phyloP scores from a whole-genome alignment of 2,329 filamentous ascomycete genomes.

The Cladophialophora chaetospira region DNA sequence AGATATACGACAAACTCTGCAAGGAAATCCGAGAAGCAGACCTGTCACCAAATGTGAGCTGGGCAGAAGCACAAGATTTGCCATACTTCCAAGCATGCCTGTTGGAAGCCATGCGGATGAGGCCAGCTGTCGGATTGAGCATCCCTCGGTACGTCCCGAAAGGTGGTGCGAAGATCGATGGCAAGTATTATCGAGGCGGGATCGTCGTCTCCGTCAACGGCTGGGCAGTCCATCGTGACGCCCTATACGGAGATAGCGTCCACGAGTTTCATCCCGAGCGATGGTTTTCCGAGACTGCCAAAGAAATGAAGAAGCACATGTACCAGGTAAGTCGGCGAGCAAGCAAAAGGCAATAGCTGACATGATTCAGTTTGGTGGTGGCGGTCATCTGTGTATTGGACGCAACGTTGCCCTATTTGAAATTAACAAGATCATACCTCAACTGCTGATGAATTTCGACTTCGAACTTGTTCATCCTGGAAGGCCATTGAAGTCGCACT shows the following conservation, averaged over 20 bases:
- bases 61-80: constrained; percentile 13
- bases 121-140: constrained; percentile 31
- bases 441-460: constrained; percentile 56
- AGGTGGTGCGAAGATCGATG: constrained; percentile 23
- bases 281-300: constrained; percentile 41
- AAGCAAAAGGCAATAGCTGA: neutral
- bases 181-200: constrained; percentile 7
- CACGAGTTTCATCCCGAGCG: neutral
- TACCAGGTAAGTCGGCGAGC: constrained; percentile 50
- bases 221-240: constrained; percentile 46
- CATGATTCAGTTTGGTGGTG: constrained; percentile 50
- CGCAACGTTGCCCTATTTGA: constrained; percentile 58
- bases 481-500: constrained; percentile 54
- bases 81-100: constrained; percentile 23
- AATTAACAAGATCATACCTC: constrained; percentile 61
- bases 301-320: constrained; percentile 56
- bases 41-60: constrained; percentile 13
- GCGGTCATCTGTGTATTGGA: constrained; percentile 58
- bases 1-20: constrained; percentile 52
- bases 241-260: constrained; percentile 9
- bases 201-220: constrained; percentile 32
- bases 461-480: constrained; percentile 55
- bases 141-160: constrained; percentile 31
- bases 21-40: constrained; percentile 38
- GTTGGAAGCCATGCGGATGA: constrained; percentile 22